Base-by-base conservation (phyloP, 2,329 filamentous ascomycete species). In the Fusarium penzigii region DNA sequence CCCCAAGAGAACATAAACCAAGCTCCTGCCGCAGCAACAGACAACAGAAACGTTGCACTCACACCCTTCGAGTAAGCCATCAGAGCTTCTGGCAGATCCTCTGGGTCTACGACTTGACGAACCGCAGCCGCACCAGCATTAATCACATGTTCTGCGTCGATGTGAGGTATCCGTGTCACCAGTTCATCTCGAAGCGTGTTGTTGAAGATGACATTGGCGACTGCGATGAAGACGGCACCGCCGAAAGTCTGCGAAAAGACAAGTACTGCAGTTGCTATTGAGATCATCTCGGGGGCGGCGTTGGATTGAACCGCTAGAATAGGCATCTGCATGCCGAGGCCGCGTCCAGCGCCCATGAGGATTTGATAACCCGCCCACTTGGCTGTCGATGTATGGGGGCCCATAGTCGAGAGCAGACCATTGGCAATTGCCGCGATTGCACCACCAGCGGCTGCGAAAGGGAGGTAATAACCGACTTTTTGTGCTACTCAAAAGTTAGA, bases 311-410 rank as follows among this genome's bases (percentile, higher is more conserved):
- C 61, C 1, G 68, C 66, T 9, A 70, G 62, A 25, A 65, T 62
- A 32, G 61, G 48, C 58, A 79, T 70, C 59, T 83, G 77, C 41
- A 77, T 67, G 13, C 64, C 72, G 3, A 73, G 60, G 5, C 79
- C 80, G 6, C 77, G 78, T 2, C 62, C 62, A 36, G 78, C 55
- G 3, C 79, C 81, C 3, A 69, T 62, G 62, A 49, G 36, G 16
- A 72, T 65, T 53, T 78, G 76, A 50, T 71, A 78, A 5, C 73
- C 75, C 11, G 77, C 74, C 77, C 77, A 79, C 42, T 67, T 65
- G 2, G 59, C 62, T 0, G 70, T 66, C 2, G 59, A 53, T 5
- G 74, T 74, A 39, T 70, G 51, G 1, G 70, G 65, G 10, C 54
- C 55, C 7, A 77, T 66, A 1, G 74, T 78, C 6, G 73, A 72